Conservation (phyloP, 1,139 yeast species). For the Protomyces arabidopsidicola region DNA sequence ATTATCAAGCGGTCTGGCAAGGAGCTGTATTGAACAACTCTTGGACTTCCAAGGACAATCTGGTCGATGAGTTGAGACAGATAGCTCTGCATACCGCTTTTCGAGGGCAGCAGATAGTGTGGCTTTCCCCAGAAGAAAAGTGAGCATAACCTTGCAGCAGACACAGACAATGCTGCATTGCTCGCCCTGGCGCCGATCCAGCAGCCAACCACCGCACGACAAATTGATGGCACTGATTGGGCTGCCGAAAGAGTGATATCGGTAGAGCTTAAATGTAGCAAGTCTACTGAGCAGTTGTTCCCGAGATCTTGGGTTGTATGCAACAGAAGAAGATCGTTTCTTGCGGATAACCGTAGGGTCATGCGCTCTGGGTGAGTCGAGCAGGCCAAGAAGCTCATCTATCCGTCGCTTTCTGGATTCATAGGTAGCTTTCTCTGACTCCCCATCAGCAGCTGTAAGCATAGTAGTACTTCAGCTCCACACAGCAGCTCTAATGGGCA, state of each 20-base stretch:
- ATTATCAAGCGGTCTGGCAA: conserved; percentile 2
- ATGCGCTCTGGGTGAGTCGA: background rate
- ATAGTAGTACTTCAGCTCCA: no score
- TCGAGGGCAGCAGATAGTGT: background rate
- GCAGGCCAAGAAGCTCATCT: background rate
- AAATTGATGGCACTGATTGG: conserved; percentile 8
- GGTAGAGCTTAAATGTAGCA: background rate
- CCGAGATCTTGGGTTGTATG: background rate
- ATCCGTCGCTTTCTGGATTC: background rate
- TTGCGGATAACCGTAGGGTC: background rate
- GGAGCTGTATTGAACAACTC: background rate
- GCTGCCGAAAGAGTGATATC: background rate
- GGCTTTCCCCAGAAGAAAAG: background rate
- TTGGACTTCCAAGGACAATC: conserved; percentile 14
- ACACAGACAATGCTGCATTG: background rate
- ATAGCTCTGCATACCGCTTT: background rate
- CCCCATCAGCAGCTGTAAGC: no score
- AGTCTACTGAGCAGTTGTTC: conserved; percentile 1
- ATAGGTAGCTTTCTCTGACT: no score
- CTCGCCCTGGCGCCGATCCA: background rate
- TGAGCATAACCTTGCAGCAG: conserved; percentile 5
- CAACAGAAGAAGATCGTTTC: background rate
- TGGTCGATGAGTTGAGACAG: background rate
- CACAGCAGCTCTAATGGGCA: no score
- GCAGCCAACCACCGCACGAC: conserved; percentile 12